phyloP scores from a whole-genome alignment of 306 rosid species.

The Vicia villosa region DNA sequence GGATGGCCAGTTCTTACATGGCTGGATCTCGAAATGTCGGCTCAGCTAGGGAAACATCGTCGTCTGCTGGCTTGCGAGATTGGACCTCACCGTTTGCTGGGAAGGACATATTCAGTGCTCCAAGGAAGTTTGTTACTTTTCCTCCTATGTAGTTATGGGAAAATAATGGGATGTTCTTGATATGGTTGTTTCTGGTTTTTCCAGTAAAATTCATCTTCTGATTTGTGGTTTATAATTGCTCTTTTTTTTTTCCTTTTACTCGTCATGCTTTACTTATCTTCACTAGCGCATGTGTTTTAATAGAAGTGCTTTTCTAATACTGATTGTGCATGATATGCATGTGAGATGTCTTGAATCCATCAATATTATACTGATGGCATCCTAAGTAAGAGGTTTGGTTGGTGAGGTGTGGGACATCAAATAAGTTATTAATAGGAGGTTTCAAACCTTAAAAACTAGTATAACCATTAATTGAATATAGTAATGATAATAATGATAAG shows the following conservation, averaged over 20 bases:
- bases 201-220: conserved; percentile 39
- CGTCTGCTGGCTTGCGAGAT: conserved; percentile 57
- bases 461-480: not conserved
- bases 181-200: conserved; percentile 38
- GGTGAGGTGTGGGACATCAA: not conserved
- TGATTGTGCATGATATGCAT: not conserved
- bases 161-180: conserved; percentile 24
- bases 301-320: not conserved
- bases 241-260: conserved; percentile 7
- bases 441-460: not conserved
- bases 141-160: conserved; percentile 57
- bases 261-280: conserved; percentile 7
- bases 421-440: not conserved
- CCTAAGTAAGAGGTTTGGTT: not conserved
- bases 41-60: conserved; percentile 46
- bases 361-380: not conserved
- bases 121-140: conserved; percentile 85
- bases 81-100: conserved; percentile 90
- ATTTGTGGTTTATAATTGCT: conserved; percentile 29
- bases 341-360: conserved; percentile 5
- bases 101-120: conserved; percentile 75
- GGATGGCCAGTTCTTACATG: conserved; percentile 39
- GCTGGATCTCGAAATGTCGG: conserved; percentile 61
- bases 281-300: conserved; percentile 1
- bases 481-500: no score